Conservation (phyloP, 2,329 filamentous ascomycete genomes). For the Mollisiaceae sp. region DNA sequence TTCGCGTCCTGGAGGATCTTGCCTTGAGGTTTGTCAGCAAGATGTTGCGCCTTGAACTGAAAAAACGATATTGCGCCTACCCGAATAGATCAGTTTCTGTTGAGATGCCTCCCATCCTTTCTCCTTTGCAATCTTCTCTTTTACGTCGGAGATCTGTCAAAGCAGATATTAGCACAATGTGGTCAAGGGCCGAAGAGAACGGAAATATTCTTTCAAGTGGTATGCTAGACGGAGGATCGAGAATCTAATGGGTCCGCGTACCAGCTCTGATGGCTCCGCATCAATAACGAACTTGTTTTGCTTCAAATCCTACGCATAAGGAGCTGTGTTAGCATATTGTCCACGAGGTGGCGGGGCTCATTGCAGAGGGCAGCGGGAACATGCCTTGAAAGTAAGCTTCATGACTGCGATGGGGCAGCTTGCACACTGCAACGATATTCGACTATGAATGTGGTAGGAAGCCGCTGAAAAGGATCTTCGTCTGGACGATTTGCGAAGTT, state of each 20-base stretch:
- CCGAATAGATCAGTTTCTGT: slow-evolving; percentile 98
- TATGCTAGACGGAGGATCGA: slow-evolving; percentile 3
- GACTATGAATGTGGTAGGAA: background rate
- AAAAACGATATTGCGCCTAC: slow-evolving; percentile 56
- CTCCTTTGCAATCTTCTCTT: slow-evolving; percentile 88
- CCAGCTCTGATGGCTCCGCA: slow-evolving; percentile 88
- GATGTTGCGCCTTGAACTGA: slow-evolving; percentile 11
- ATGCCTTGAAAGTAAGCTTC: slow-evolving; percentile 76
- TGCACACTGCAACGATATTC: slow-evolving; percentile 11
- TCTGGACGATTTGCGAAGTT: slow-evolving; percentile 6
- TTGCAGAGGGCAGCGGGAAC: slow-evolving; percentile 30
- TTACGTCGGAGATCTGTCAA: slow-evolving; percentile 80
- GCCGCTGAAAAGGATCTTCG: background rate
- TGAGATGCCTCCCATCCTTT: slow-evolving; percentile 92
- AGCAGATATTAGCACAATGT: slow-evolving; percentile 21
- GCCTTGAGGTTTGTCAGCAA: slow-evolving; percentile 59
- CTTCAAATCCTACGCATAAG: slow-evolving; percentile 81
- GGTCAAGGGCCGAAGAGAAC: background rate
- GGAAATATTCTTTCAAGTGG: background rate
- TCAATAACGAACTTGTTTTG: slow-evolving; percentile 98
- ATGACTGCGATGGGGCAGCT: slow-evolving; percentile 52
- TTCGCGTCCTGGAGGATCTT: slow-evolving; percentile 99
- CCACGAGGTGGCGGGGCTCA: slow-evolving; percentile 32
- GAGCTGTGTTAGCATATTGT: slow-evolving; percentile 36
- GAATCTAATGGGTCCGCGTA: slow-evolving; percentile 52